Evolutionary conservation across 108 stramenopile species (phyloP), one percentile per base, ranked within the genome.

Genomic region (Poteriospumella lacustris): DNA sequence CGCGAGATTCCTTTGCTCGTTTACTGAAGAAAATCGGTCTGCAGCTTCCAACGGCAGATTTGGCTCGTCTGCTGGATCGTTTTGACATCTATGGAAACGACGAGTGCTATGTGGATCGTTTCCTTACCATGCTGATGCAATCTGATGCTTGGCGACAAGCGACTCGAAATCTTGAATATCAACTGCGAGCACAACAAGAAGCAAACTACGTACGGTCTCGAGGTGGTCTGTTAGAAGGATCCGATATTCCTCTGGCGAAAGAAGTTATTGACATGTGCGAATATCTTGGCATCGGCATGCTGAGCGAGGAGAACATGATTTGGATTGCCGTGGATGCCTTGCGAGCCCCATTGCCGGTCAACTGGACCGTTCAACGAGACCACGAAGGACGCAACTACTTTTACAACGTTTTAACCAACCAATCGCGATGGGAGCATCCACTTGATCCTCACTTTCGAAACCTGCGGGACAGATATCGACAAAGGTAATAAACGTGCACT

Each of bases 381-480:
- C 9, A 73, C 5, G 39, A 67, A 67, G 70, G 70, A 3, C 26
- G 70, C 9, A 73, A 9, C 29, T 73, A 12, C 31, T 73, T 73
- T 24, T 38, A 52, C 41, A 44, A 73, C 42, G 40, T 5, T 56
- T 24, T 56, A 24, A 73, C 44, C 28, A 38, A 38, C 5, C 9
- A 56, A 19, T 52, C 70, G 12, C 36, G 41, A 73, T 73, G 70
- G 70, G 41, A 42, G 9, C 70, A 73, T 38, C 70, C 70, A 73
- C 41, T 73, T 42, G 70, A 73, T 73, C 70, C 70, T 44, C 70
- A 73, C 42, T 73, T 73, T 34, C 12, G 70, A 12, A 73, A 73
- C 26, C 70, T 73, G 36, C 43, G 70, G 42, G 47, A 73, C 33
- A 56, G 36, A 52, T 44, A 56, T 34, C 26, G 70, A 38, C 43